These are phyloP conservation scores for Gynandropsis gynandra DNA, from an alignment of 345 rosid species.

Conservation along the genomic window DNA sequence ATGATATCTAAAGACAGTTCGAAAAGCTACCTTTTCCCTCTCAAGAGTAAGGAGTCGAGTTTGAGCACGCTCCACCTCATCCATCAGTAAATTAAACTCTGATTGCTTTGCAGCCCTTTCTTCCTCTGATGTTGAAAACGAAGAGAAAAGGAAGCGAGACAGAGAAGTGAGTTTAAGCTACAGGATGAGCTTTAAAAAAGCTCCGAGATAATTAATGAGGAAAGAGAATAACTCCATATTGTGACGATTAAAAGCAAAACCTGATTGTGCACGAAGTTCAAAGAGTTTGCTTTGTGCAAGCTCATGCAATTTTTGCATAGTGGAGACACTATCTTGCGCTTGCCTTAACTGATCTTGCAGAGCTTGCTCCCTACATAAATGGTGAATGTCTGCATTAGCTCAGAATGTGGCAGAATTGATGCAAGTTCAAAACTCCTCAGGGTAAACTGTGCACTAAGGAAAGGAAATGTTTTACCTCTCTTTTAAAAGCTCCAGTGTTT, in stretches of 20 bases:
- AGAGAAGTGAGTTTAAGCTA: background rate
- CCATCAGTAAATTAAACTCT: constrained; percentile 89
- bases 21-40: constrained; percentile 72
- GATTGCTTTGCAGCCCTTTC: constrained; percentile 90
- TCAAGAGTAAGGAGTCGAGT: constrained; percentile 87
- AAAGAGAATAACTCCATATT: constrained; percentile 7
- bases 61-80: constrained; percentile 99
- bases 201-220: constrained; percentile 1
- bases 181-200: background rate
- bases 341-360: constrained; percentile 98
- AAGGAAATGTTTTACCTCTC: constrained; percentile 49
- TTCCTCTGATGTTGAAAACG: constrained; percentile 56
- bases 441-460: constrained; percentile 3
- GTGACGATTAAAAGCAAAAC: constrained; percentile 34
- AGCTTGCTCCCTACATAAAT: constrained; percentile 62
- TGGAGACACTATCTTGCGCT: constrained; percentile 88
- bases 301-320: constrained; percentile 94
- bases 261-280: constrained; percentile 95
- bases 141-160: constrained; percentile 6
- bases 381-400: constrained; percentile 6
- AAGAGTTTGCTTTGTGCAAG: constrained; percentile 96
- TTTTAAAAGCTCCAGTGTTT: constrained; percentile 81
- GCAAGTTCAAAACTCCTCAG: constrained; percentile 10
- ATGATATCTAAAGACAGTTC: constrained; percentile 14
- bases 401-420: background rate